Evolutionary conservation across 2,329 filamentous ascomycete genomes (phyloP), one percentile per base, ranked within the genome.

Genomic region (Thermoascus crustaceus): DNA sequence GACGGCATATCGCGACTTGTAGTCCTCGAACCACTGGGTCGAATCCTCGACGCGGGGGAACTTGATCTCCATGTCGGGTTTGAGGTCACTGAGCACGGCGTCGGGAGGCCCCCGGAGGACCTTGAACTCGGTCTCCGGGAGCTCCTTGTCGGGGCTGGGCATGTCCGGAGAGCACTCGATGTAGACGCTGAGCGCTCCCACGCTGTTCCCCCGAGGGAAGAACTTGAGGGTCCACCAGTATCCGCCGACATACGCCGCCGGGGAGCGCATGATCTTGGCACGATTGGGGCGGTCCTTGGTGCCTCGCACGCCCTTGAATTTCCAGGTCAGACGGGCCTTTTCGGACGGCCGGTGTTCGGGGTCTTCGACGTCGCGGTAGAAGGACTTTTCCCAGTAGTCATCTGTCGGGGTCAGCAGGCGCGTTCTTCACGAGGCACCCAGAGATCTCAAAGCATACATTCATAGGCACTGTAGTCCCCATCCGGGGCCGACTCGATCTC

Each of bases 151-250:
- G 2, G 52, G 46, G 19, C 47, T 40, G 6, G 64, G 63, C 38
- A 62, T 53, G 8, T 73, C 68, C 11, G 63, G 67, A n/a, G 75
- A 69, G 49, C 74, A 78, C 50, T 78, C 75, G 22, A 80, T 58
- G 45, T 79, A 80, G 16, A 78, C 64, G 44, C 75, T 78, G 34
- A 79, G 52, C 20, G 72, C 72, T 24, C 71, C 67, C 2, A 71
- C 69, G 43, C 72, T 69, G 47, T 79, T 77, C 13, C 76, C 76
- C 29, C 68, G 68, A 2, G 76, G 76, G 45, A 75, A 79, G 50
- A 79, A 75, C 53, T 80, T 80, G 60, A 80, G 73, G 37, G 71
- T 75, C 76, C 76, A 80, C 50, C 78, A 75, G 41, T 73, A 70
- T 13, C 73, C 75, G 13, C 73, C 76, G 38, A 80, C 62, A 17